Percentiles rank a stretch among this genome's conserved stretches.
phyloP scores from a whole-genome alignment of 1,284 basidiomycete genomes.

The Rhodotorula sp. region DNA sequence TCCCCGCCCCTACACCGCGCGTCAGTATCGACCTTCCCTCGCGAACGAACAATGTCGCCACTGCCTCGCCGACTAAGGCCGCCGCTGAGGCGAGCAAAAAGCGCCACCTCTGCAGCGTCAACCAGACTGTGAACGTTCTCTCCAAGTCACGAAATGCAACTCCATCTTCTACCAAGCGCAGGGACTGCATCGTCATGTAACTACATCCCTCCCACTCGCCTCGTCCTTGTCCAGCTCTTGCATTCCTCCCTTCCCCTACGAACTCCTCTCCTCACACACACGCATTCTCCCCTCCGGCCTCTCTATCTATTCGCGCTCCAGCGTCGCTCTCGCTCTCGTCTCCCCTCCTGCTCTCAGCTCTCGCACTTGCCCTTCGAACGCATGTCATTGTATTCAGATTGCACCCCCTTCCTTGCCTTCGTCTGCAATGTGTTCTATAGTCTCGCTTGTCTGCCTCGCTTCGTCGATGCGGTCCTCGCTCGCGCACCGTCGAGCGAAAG shows the following conservation, averaged over 20 bases:
- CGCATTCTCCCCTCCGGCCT: not conserved
- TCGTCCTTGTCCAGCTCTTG: too few species aligned
- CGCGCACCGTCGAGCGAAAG: too few species aligned
- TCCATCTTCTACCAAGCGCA: not conserved
- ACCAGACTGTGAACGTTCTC: slow-evolving; percentile 11
- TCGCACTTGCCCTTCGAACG: not conserved
- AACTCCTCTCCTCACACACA: not conserved
- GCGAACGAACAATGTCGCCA: too few species aligned
- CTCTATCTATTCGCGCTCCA: not conserved
- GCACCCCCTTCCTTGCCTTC: too few species aligned
- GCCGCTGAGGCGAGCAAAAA: slow-evolving; percentile 6
- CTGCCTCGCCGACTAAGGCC: not conserved
- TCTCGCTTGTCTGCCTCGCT: too few species aligned
- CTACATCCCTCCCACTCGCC: too few species aligned
- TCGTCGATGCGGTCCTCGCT: too few species aligned
- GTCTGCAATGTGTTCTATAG: too few species aligned
- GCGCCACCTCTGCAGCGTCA: slow-evolving; percentile 10
- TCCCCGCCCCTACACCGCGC: not conserved
- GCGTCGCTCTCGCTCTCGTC: not conserved
- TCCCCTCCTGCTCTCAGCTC: not conserved
- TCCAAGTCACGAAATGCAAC: not conserved
- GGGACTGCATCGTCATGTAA: slow-evolving; percentile 15
- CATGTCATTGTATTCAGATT: too few species aligned
- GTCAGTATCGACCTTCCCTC: slow-evolving; percentile 1
- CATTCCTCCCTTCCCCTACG: not conserved